These are phyloP conservation scores for Russula lepida DNA, from an alignment of 768 basidiomycete genomes.

Conservation along the genomic window DNA sequence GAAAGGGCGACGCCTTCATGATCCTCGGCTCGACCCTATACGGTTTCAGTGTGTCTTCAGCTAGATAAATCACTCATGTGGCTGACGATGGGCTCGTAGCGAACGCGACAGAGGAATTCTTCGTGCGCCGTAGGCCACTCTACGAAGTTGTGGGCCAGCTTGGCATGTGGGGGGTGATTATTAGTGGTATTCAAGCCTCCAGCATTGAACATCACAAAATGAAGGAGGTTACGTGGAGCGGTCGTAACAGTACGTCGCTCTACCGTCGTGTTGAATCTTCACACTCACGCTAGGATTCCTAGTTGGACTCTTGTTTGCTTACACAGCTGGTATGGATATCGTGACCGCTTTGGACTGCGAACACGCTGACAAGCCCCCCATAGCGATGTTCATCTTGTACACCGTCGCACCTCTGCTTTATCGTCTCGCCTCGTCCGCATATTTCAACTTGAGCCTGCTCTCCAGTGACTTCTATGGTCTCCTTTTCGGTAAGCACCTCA, in stretches of 20 bases:
- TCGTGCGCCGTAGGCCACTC: slow-evolving; percentile 69
- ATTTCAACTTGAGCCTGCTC: slow-evolving; percentile 78
- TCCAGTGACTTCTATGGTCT: slow-evolving; percentile 85
- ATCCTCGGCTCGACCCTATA: slow-evolving; percentile 79
- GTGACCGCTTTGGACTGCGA: not conserved
- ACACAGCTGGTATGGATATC: slow-evolving; percentile 34
- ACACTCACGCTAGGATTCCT: slow-evolving; percentile 10
- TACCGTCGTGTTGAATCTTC: not conserved
- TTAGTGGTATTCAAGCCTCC: slow-evolving; percentile 72
- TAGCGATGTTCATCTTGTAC: slow-evolving; percentile 79
- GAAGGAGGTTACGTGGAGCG: slow-evolving; percentile 63
- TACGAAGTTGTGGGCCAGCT: slow-evolving; percentile 86
- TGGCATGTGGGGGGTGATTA: slow-evolving; percentile 76
- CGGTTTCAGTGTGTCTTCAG: slow-evolving; percentile 59
- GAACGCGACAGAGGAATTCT: slow-evolving; percentile 83
- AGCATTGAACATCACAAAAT: slow-evolving; percentile 62
- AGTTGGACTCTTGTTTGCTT: slow-evolving; percentile 48
- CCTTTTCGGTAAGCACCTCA: slow-evolving; percentile 45
- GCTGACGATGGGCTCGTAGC: slow-evolving; percentile 34
- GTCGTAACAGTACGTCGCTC: slow-evolving; percentile 49
- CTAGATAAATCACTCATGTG: not conserved
- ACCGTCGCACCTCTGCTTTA: slow-evolving; percentile 81
- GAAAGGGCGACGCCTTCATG: slow-evolving; percentile 83
- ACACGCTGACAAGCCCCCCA: not conserved
- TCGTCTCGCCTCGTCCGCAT: slow-evolving; percentile 77